phyloP scores from a whole-genome alignment of 1,284 basidiomycete species.

The Ceratobasidium sp. region DNA sequence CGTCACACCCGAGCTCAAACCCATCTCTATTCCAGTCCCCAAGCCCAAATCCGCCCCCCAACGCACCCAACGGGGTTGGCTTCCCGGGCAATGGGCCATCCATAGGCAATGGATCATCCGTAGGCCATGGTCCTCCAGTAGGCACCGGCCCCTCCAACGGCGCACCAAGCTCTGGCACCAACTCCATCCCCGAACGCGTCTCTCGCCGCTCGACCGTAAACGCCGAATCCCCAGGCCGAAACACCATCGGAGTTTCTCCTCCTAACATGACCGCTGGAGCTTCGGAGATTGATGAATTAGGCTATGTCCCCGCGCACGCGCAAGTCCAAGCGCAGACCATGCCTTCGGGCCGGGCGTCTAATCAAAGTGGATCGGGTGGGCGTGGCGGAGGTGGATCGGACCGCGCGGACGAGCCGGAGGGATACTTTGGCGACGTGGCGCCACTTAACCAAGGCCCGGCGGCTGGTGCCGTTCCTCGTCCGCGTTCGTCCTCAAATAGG shows the following conservation, averaged over 20 bases:
- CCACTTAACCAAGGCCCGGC: slow-evolving; percentile 9
- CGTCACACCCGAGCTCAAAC: slow-evolving; percentile 17
- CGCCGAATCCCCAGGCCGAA: slow-evolving; percentile 1
- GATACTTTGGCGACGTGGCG: slow-evolving; percentile 14
- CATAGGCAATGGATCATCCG: no score
- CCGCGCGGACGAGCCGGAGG: slow-evolving; percentile 21
- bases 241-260: neutral
- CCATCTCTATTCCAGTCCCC: slow-evolving; percentile 26
- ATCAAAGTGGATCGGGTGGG: neutral
- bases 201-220: slow-evolving; percentile 20
- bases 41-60: slow-evolving; percentile 9
- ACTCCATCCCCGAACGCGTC: slow-evolving; percentile 45
- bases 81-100: neutral
- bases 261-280: neutral
- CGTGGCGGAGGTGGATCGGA: slow-evolving; percentile 17
- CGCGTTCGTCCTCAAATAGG: slow-evolving; percentile 64
- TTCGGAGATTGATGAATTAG: slow-evolving; percentile 32
- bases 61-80: slow-evolving; percentile 9
- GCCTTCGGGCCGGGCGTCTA: neutral
- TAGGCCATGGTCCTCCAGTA: neutral
- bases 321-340: slow-evolving; percentile 32
- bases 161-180: slow-evolving; percentile 27
- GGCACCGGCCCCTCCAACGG: slow-evolving; percentile 33
- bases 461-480: neutral
- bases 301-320: slow-evolving; percentile 34